These are phyloP conservation scores for Aureobasidium sp. DNA, from an alignment of 2,329 filamentous ascomycete genomes.

Conservation along the genomic window DNA sequence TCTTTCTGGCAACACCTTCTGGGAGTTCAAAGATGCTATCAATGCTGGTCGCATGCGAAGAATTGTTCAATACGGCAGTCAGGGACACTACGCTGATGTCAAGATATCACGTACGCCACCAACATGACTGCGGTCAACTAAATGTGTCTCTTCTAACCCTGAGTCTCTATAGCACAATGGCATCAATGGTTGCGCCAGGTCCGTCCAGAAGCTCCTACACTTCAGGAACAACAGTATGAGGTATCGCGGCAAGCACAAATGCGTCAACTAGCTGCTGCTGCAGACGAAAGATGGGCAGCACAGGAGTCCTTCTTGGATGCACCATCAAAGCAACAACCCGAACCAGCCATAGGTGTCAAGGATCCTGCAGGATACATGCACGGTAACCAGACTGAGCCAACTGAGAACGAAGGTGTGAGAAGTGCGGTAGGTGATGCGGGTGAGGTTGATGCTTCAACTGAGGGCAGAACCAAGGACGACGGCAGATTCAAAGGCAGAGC, in stretches of 20 bases:
- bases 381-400: constrained; percentile 26
- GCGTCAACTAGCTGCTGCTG: constrained; percentile 50
- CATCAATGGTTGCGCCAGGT: constrained; percentile 61
- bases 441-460: constrained; percentile 24
- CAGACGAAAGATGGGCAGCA: constrained; percentile 54
- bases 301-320: constrained; percentile 52
- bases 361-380: constrained; percentile 34
- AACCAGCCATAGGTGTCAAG: constrained; percentile 37
- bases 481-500: constrained; percentile 25
- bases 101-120: constrained; percentile 46
- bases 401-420: constrained; percentile 24
- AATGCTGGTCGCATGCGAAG: constrained; percentile 47
- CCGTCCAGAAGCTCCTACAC: constrained; percentile 45
- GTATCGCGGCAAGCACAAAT: constrained; percentile 49
- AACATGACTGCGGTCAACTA: background rate
- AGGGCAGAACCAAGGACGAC: constrained; percentile 22
- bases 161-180: constrained; percentile 48
- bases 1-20: constrained; percentile 56
- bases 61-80: constrained; percentile 48
- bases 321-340: constrained; percentile 42
- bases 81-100: constrained; percentile 51
- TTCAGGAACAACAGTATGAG: constrained; percentile 53
- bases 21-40: constrained; percentile 55
- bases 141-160: background rate
- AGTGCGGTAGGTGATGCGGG: constrained; percentile 26